Base-by-base conservation (phyloP, 1,284 basidiomycete species). In the Austroboletus niveus region DNA sequence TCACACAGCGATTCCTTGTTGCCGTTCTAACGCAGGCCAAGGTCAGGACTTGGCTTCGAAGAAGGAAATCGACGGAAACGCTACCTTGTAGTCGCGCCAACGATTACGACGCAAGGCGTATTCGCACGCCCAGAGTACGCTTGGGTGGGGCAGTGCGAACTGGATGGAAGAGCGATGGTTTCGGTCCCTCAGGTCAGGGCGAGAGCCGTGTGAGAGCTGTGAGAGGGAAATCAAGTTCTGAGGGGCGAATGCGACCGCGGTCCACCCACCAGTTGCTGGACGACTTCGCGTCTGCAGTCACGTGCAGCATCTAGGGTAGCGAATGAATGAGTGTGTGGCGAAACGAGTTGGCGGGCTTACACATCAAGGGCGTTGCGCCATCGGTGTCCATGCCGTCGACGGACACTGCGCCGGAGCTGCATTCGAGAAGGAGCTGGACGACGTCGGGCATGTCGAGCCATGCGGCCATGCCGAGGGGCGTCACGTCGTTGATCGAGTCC, bases 291-390 rank as follows among this genome's bases (percentile, higher is more conserved):
- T 57, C 77, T 79, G 46, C 84, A 82, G 68, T 89, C 87, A 53
- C 87, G 81, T 47, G 84, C 79, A 41, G 87, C 85, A 69, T 89
- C 87, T 89, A 60, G 51, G 42, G 53, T 47, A 55, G 43, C 22
- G 17, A 55, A 66, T 53, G 41, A 57, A 34, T 12, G 41, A 57
- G 30, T 12, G 38, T 42, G 45, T 24, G 47, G 48, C 38, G 31
- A 45, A 35, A 29, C n/a, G 11, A 6, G 53, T 51, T 42, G 48
- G 54, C 22, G 45, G 50, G 73, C 86, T 72, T 73, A 89, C 87
- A 89, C 87, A 89, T 89, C 52, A 89, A 72, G 8, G 87, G 80
- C 20, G 86, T 89, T 27, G 84, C 87, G 7, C 84, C 84, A 59
- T 85, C 80, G 29, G 77, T 70, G 60, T 89, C 87, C 72, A 81